Evolutionary conservation across 495 filamentous ascomycete genomes (phyloP).

Genomic region (Penicillium cosmopolitanum): DNA sequence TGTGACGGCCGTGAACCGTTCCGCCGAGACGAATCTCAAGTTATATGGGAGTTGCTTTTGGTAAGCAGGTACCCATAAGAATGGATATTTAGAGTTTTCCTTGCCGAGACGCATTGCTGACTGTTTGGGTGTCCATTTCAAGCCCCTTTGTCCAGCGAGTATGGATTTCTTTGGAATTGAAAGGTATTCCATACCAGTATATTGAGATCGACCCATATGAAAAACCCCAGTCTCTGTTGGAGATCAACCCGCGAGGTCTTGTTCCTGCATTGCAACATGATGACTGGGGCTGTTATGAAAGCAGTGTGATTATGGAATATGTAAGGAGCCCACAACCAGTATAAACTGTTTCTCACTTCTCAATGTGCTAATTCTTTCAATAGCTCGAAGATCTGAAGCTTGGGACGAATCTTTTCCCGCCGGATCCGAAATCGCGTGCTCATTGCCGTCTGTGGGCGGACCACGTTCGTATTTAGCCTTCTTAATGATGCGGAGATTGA

Average conservation of each 20-base stretch:
- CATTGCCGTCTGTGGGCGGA: conserved; percentile 85
- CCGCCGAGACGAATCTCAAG: conserved; percentile 72
- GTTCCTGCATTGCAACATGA: conserved; percentile 84
- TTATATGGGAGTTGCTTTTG: conserved; percentile 92
- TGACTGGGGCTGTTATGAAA: conserved; percentile 88
- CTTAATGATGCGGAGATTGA: conserved; percentile 21
- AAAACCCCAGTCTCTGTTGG: conserved; percentile 76
- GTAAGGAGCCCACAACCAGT: conserved; percentile 41
- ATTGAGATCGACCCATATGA: conserved; percentile 88
- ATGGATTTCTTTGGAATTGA: conserved; percentile 93
- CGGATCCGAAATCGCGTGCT: conserved; percentile 69
- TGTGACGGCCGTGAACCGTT: conserved; percentile 72
- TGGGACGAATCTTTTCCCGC: conserved; percentile 62
- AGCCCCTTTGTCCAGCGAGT: conserved; percentile 89
- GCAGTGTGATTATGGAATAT: conserved; percentile 88
- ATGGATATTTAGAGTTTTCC: neutral
- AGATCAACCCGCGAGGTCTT: conserved; percentile 85
- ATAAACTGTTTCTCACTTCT: neutral
- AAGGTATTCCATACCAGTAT: conserved; percentile 85
- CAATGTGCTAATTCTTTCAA: conserved; percentile 10
- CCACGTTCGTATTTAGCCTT: conserved; percentile 60
- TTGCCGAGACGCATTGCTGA: conserved; percentile 19
- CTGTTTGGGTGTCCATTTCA: conserved; percentile 9
- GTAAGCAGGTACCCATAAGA: conserved; percentile 52
- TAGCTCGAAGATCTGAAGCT: conserved; percentile 78